Conservation (phyloP, 225 moss, liverwort and hornwort genomes). For the Rhytidiadelphus loreus region DNA sequence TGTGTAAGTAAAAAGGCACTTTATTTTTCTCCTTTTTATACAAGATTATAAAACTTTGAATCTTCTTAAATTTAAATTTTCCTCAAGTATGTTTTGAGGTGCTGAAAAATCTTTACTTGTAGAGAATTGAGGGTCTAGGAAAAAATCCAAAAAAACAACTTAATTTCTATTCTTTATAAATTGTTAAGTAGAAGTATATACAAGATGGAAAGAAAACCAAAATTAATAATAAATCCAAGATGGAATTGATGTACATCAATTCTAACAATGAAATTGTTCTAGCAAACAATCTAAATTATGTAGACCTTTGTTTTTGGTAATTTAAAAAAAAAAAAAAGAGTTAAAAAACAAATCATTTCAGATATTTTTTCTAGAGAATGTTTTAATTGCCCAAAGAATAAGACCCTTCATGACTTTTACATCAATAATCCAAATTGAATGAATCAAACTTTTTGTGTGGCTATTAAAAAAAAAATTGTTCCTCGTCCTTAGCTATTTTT, state of each 20-base stretch:
- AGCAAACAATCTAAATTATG: neutral
- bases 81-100: neutral
- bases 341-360: neutral
- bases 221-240: neutral
- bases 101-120: neutral
- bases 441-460: no score
- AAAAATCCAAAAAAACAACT: neutral
- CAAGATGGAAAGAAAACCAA: neutral
- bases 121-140: neutral
- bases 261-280: neutral
- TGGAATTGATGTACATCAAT: neutral
- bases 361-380: neutral
- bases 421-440: neutral
- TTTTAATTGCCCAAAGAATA: neutral
- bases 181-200: neutral
- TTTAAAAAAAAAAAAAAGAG: neutral
- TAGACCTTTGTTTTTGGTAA: neutral
- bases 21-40: neutral
- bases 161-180: neutral
- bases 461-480: no score
- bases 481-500: neutral
- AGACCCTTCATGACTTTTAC: neutral
- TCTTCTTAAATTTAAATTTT: neutral
- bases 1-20: neutral
- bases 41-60: neutral